Percentiles rank a stretch among this genome's conserved stretches.
phyloP scores from a whole-genome alignment of 2,329 filamentous ascomycete genomes.

The Monilinia laxa region DNA sequence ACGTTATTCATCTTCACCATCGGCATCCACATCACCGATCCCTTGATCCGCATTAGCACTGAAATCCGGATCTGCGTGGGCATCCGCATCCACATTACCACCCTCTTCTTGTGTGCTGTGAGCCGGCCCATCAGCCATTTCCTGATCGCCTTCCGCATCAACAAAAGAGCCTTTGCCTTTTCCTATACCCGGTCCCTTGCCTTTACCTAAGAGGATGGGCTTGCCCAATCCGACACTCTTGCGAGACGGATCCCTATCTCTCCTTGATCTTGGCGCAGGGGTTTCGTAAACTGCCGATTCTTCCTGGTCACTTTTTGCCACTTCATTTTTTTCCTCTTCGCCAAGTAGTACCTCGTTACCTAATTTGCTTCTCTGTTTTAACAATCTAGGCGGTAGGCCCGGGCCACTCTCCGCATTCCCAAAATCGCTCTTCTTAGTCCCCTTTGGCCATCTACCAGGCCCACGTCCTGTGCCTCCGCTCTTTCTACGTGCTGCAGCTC shows the following conservation, averaged over 20 bases:
- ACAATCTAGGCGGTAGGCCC: conserved; percentile 55
- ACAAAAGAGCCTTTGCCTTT: conserved; percentile 29
- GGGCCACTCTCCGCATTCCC: conserved; percentile 65
- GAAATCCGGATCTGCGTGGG: not conserved
- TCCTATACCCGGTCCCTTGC: conserved; percentile 26
- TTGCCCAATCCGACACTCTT: conserved; percentile 36
- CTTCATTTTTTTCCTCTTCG: conserved; percentile 34
- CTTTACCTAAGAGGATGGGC: conserved; percentile 30
- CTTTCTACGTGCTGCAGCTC: conserved; percentile 50
- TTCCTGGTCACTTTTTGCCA: conserved; percentile 28
- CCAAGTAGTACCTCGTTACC: conserved; percentile 40
- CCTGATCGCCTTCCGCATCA: conserved; percentile 33
- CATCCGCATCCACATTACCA: conserved; percentile 10
- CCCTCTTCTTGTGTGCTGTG: conserved; percentile 28
- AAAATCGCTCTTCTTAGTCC: conserved; percentile 67
- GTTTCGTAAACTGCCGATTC: conserved; percentile 38
- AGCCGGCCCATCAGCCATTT: conserved; percentile 41
- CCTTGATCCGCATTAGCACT: not conserved
- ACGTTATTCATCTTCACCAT: conserved; percentile 14
- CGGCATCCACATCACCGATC: not conserved
- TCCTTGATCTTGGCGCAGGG: conserved; percentile 31
- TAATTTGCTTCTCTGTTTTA: conserved; percentile 38
- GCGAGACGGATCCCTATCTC: conserved; percentile 29
- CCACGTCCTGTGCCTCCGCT: conserved; percentile 63
- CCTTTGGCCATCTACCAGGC: conserved; percentile 65